A percentile compares a stretch with the other conserved stretches of the same genome.
These are phyloP conservation scores for Aspergillus transmontanensis DNA, from an alignment of 2,329 filamentous ascomycete species.

Conservation along the genomic window DNA sequence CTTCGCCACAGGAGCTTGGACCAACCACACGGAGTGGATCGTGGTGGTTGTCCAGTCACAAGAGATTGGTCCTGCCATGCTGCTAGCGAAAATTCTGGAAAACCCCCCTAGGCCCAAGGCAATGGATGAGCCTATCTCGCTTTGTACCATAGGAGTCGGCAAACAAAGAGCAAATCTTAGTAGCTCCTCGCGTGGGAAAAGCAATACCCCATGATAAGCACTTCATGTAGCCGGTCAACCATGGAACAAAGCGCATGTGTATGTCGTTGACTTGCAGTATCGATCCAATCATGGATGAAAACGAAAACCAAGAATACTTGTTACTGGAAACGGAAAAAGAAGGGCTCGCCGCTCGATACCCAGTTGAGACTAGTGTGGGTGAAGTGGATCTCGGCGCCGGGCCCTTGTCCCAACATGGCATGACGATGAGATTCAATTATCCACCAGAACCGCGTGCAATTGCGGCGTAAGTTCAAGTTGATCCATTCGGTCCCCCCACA, in stretches of 20 bases:
- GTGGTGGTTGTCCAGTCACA: neutral
- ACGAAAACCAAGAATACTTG: slow-evolving; percentile 16
- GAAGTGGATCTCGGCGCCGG: neutral
- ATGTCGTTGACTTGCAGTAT: neutral
- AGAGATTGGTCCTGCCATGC: neutral
- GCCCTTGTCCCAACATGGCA: slow-evolving; percentile 21
- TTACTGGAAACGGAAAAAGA: slow-evolving; percentile 27
- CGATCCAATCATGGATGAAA: slow-evolving; percentile 7
- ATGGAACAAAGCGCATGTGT: neutral
- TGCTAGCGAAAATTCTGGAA: neutral
- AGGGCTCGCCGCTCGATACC: slow-evolving; percentile 11
- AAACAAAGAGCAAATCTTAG: neutral
- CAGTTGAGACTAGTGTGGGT: neutral
- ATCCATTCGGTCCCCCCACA: neutral
- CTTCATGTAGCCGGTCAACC: neutral
- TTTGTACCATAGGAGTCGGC: neutral
- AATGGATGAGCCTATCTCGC: neutral
- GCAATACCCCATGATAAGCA: too few species aligned
- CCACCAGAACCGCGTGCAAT: neutral
- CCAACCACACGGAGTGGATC: neutral
- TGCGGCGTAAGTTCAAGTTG: neutral
- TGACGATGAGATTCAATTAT: slow-evolving; percentile 16
- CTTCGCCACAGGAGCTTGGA: neutral
- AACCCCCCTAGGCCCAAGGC: neutral
- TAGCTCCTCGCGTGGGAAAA: neutral